Evolutionary conservation across 176 grass and related monocot species (phyloP).

Genomic region (Hsuehochloa calcarea): DNA sequence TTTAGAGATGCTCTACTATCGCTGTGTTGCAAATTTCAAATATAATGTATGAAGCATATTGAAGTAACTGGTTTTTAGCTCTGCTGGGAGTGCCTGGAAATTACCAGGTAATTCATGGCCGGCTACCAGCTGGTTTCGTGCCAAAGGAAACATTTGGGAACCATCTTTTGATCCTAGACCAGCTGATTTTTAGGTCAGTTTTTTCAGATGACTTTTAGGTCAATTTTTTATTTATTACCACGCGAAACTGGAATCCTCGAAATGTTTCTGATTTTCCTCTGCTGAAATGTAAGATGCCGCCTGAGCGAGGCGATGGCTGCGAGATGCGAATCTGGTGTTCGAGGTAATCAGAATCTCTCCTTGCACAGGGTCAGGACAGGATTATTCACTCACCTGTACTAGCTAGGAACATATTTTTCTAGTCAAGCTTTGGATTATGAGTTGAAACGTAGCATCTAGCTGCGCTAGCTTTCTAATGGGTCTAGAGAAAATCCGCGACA

Average conservation of each 20-base stretch:
- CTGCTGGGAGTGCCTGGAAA: not conserved
- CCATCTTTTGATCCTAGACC: not conserved
- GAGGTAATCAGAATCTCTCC: not conserved
- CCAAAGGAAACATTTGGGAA: not conserved
- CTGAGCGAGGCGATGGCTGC: not conserved
- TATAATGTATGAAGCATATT: slow-evolving; percentile 19
- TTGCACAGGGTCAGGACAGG: too few species aligned
- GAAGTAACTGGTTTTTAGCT: not conserved
- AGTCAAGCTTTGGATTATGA: slow-evolving; percentile 38
- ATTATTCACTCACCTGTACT: not conserved
- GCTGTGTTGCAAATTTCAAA: not conserved
- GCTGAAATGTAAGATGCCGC: not conserved
- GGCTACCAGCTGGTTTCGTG: not conserved
- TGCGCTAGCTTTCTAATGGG: not conserved
- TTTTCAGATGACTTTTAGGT: not conserved
- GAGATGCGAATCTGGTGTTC: not conserved
- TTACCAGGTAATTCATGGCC: not conserved
- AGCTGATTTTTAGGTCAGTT: not conserved
- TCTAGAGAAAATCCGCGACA: not conserved
- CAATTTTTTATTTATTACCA: not conserved
- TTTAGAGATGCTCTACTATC: not conserved
- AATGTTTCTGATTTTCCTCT: not conserved
- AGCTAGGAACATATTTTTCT: not conserved
- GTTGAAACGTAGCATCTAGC: slow-evolving; percentile 31
- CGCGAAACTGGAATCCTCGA: not conserved